Conservation (phyloP, 176 grass and related monocot genomes). For the Zoysia japonica region DNA sequence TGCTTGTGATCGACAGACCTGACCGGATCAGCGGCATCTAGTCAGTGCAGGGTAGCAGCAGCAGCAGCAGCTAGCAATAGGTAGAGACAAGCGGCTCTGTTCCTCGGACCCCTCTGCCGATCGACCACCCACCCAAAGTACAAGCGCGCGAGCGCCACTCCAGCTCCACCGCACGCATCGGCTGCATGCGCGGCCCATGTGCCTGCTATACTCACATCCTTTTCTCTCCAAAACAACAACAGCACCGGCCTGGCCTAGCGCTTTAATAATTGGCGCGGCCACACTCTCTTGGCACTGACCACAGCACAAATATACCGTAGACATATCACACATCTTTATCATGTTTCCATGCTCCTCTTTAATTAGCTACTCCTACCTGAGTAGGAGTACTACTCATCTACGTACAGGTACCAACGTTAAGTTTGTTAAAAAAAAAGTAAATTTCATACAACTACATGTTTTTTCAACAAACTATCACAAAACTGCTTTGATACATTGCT, state of each 20-base stretch:
- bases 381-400: no score
- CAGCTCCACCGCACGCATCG: not conserved
- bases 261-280: slow-evolving; percentile 53
- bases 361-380: not conserved
- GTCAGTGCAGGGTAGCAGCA: not conserved
- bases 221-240: slow-evolving; percentile 24
- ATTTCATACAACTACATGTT: no score
- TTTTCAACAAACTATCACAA: no score
- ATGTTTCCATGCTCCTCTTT: not conserved
- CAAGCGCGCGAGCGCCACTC: slow-evolving; percentile 4
- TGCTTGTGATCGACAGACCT: not conserved
- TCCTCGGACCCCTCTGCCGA: slow-evolving; percentile 37
- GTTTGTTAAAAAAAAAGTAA: no score
- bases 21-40: not conserved
- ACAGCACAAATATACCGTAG: slow-evolving; percentile 2
- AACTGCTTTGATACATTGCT: no score
- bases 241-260: slow-evolving; percentile 25
- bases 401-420: no score
- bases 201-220: not conserved
- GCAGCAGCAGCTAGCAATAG: not conserved
- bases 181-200: slow-evolving; percentile 6
- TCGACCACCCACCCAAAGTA: slow-evolving; percentile 50
- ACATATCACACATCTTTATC: no score
- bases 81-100: slow-evolving; percentile 51
- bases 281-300: slow-evolving; percentile 44